A percentile compares a stretch with the other conserved stretches of the same genome.
Evolutionary conservation across 441 rosid species (phyloP).

Genomic region (Mallotus repandus): DNA sequence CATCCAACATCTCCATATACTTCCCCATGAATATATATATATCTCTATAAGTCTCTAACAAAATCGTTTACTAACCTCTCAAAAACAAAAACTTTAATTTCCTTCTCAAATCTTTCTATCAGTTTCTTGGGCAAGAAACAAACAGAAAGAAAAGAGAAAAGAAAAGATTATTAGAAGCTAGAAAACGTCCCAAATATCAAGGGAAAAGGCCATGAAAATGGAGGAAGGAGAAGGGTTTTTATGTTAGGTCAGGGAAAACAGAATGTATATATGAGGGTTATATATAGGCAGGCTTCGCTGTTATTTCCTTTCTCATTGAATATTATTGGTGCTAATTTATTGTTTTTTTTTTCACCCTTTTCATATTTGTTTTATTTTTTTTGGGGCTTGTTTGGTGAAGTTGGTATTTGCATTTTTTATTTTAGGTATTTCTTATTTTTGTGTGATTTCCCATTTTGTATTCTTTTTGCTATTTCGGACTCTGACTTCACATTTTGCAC

Average conservation of each 20-base stretch:
- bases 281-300: not conserved
- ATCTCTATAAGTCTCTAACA: not conserved
- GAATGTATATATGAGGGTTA: not conserved
- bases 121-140: not conserved
- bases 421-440: too few species aligned
- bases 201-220: not conserved
- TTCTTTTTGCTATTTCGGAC: too few species aligned
- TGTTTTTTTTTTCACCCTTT: not conserved
- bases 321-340: not conserved
- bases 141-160: not conserved
- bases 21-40: slow-evolving; percentile 45
- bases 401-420: too few species aligned
- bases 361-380: not conserved
- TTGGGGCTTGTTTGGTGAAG: too few species aligned
- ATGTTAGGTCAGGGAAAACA: not conserved
- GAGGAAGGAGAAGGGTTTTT: not conserved
- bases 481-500: too few species aligned
- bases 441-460: too few species aligned
- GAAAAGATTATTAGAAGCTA: not conserved
- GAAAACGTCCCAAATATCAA: not conserved
- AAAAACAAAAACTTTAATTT: too few species aligned
- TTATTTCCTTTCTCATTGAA: not conserved
- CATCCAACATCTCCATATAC: slow-evolving; percentile 63
- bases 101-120: not conserved
- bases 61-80: too few species aligned